phyloP scores from a whole-genome alignment of 345 rosid species.

The Chamaenerion angustifolium region DNA sequence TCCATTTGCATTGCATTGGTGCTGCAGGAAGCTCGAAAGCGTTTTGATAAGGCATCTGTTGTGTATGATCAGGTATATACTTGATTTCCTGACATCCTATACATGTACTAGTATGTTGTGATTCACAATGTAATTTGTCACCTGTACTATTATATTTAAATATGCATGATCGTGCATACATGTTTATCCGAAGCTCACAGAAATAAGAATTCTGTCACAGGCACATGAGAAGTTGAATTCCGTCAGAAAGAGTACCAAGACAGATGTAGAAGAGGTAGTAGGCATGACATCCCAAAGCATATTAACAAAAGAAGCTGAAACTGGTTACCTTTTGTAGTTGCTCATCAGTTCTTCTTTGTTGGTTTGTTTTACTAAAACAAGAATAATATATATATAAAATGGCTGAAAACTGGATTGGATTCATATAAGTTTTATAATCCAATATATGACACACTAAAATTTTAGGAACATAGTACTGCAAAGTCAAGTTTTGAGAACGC shows the following conservation, averaged over 20 bases:
- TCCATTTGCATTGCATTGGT: constrained; percentile 8
- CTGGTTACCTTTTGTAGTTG: too few relatives aligned
- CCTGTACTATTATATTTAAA: too few relatives aligned
- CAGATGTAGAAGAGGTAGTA: constrained; percentile 48
- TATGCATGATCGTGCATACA: too few relatives aligned
- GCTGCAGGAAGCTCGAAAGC: constrained; percentile 85
- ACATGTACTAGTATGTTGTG: too few relatives aligned
- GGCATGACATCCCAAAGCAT: constrained; percentile 45
- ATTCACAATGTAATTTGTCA: too few relatives aligned
- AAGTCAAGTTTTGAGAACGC: constrained; percentile 88
- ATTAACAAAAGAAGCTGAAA: too few relatives aligned
- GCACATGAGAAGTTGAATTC: constrained; percentile 94
- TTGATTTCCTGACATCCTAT: too few relatives aligned
- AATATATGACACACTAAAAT: constrained; percentile 9
- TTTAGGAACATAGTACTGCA: constrained; percentile 79
- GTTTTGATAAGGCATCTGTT: constrained; percentile 89
- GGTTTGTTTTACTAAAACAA: background rate
- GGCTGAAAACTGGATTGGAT: background rate
- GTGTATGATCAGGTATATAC: constrained; percentile 70
- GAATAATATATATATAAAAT: constrained; percentile 5
- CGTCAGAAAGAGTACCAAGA: constrained; percentile 73
- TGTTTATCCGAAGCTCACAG: too few relatives aligned
- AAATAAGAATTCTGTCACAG: constrained; percentile 14
- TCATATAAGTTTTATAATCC: background rate
- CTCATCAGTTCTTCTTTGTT: background rate